Evolutionary conservation across 163 green algal species (phyloP).

Genomic region (Chlamydomonas reinhardtii): DNA sequence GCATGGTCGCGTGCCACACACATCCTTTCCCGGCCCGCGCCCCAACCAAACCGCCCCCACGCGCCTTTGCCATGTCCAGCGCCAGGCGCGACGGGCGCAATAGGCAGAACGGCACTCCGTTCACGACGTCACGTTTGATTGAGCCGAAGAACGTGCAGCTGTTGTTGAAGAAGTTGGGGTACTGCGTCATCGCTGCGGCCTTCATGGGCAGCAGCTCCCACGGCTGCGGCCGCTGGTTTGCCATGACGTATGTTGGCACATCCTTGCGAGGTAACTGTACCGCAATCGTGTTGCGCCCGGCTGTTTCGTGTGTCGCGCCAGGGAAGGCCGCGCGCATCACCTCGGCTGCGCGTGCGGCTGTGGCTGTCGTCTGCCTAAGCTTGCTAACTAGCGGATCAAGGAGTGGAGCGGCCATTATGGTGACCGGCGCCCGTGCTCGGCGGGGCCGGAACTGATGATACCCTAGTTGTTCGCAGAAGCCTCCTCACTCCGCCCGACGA

Average conservation of each 20-base stretch:
- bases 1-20: too few species aligned
- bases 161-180: conserved; percentile 60
- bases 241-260: conserved; percentile 46
- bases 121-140: conserved; percentile 42
- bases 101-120: conserved; percentile 36
- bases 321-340: conserved; percentile 28
- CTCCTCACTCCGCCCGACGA: too few species aligned
- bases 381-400: conserved; percentile 6
- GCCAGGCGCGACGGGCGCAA: conserved; percentile 29
- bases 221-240: conserved; percentile 41
- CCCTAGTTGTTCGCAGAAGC: too few species aligned
- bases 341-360: neutral
- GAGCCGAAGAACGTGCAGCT: conserved; percentile 54
- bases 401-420: conserved; percentile 12
- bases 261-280: conserved; percentile 36
- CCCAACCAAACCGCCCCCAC: too few species aligned
- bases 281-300: neutral
- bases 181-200: conserved; percentile 46
- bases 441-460: too few species aligned
- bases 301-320: neutral
- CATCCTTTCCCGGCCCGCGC: too few species aligned
- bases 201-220: conserved; percentile 59
- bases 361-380: conserved; percentile 12
- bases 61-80: conserved; percentile 44
- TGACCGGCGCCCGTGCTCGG: too few species aligned